Evolutionary conservation across 805 yeast species (phyloP).

Genomic region (Lipomyces orientalis): DNA sequence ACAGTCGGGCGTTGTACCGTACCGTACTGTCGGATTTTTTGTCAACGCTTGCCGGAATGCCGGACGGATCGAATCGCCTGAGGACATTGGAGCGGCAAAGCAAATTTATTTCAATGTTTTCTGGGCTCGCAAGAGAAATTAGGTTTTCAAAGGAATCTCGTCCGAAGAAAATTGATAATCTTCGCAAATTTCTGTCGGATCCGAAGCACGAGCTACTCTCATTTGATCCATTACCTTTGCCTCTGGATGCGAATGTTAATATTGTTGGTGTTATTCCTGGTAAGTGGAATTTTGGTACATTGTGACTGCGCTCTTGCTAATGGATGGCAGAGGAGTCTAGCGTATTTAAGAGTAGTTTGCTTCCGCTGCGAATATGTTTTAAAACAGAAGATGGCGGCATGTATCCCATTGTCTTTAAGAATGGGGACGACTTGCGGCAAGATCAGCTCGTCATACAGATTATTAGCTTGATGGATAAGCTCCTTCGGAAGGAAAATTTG

Average conservation of each 20-base stretch:
- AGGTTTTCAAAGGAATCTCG: constrained; percentile 76
- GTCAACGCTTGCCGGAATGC: constrained; percentile 45
- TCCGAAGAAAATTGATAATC: constrained; percentile 70
- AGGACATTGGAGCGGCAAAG: constrained; percentile 62
- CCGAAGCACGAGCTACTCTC: constrained; percentile 48
- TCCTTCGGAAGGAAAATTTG: constrained; percentile 85
- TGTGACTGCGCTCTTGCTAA: not conserved
- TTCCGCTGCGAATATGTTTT: constrained; percentile 85
- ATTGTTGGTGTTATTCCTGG: constrained; percentile 74
- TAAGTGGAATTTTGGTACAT: not conserved
- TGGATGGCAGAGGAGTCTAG: constrained; percentile 61
- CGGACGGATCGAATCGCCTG: constrained; percentile 42
- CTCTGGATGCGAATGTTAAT: constrained; percentile 79
- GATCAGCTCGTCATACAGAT: constrained; percentile 97
- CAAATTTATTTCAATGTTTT: constrained; percentile 67
- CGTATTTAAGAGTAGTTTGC: constrained; percentile 88
- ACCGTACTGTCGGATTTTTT: constrained; percentile 57
- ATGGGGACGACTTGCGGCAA: constrained; percentile 94
- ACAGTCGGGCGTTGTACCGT: constrained; percentile 51
- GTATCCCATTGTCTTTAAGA: constrained; percentile 89
- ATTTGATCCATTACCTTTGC: constrained; percentile 68
- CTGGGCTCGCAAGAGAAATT: constrained; percentile 66
- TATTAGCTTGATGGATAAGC: constrained; percentile 85
- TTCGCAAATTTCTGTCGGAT: constrained; percentile 64
- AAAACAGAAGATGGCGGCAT: constrained; percentile 57